phyloP scores from a whole-genome alignment of 805 yeast species.

The Cyberlindnera veronae region DNA sequence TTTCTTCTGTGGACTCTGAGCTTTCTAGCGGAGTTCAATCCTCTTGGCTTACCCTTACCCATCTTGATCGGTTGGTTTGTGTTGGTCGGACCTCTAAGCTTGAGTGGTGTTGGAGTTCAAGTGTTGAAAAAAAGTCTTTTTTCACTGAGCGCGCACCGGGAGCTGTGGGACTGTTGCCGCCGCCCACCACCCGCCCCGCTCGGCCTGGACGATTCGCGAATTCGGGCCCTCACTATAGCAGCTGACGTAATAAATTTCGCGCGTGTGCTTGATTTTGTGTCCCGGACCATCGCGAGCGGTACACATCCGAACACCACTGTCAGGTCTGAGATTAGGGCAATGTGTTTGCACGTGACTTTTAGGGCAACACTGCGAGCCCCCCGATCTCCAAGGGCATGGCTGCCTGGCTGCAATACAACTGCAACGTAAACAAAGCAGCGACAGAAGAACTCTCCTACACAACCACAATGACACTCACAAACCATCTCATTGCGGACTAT shows the following conservation, averaged over 20 bases:
- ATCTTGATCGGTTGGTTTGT: constrained; percentile 45
- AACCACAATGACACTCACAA: constrained; percentile 18
- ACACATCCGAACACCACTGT: background rate
- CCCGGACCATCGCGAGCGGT: background rate
- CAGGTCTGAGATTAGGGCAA: constrained; percentile 1
- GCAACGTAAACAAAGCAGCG: no score
- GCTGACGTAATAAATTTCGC: background rate
- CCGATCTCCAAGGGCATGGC: background rate
- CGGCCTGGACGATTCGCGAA: background rate
- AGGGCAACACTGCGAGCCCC: constrained; percentile 5
- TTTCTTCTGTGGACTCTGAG: constrained; percentile 99
- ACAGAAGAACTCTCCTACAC: background rate
- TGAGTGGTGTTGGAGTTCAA: constrained; percentile 7
- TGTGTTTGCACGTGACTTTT: constrained; percentile 2
- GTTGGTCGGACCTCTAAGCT: constrained; percentile 1
- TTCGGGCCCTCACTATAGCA: background rate
- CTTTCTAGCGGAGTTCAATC: constrained; percentile 99
- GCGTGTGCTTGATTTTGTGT: background rate
- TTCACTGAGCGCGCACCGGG: constrained; percentile 7
- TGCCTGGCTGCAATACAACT: no score
- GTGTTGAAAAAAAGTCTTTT: constrained; percentile 18
- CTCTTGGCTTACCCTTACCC: constrained; percentile 99
- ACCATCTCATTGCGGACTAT: constrained; percentile 53
- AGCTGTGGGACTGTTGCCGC: constrained; percentile 3
- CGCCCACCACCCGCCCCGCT: background rate